Evolutionary conservation across 2,329 filamentous ascomycete genomes (phyloP).

Genomic region (Domatiomyces globalis): DNA sequence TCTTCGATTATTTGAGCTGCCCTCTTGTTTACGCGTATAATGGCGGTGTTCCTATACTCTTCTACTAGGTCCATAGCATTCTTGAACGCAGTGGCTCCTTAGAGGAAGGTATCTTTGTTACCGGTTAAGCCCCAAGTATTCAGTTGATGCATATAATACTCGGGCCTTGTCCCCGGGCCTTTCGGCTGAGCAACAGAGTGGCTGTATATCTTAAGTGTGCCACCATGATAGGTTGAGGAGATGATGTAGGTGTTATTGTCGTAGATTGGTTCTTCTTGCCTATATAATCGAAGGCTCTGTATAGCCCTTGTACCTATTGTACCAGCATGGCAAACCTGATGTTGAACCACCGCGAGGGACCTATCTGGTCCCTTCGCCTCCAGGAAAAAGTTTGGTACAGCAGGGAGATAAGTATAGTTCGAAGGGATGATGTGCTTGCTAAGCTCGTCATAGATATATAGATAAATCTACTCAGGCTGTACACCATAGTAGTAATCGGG

Average conservation of each 20-base stretch:
- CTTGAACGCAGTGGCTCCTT: constrained; percentile 26
- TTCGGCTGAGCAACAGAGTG: no score
- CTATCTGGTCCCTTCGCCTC: constrained; percentile 27
- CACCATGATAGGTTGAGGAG: constrained; percentile 26
- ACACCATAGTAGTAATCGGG: constrained; percentile 23
- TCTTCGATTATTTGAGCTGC: not conserved
- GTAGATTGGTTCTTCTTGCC: constrained; percentile 21
- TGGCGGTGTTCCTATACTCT: constrained; percentile 24
- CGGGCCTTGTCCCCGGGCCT: constrained; percentile 13
- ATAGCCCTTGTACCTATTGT: constrained; percentile 22
- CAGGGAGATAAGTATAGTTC: constrained; percentile 20
- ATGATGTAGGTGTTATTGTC: constrained; percentile 29
- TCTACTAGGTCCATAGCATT: constrained; percentile 28
- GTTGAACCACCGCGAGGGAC: constrained; percentile 19
- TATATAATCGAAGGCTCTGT: constrained; percentile 23
- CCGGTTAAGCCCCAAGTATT: constrained; percentile 19
- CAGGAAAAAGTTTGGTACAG: no score
- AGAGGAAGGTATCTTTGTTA: constrained; percentile 20
- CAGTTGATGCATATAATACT: constrained; percentile 30
- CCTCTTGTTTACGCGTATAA: constrained; percentile 18
- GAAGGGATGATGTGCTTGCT: constrained; percentile 21
- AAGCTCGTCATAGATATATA: constrained; percentile 18
- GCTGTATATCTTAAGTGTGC: constrained; percentile 30
- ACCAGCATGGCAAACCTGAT: constrained; percentile 28
- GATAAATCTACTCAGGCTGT: constrained; percentile 20